These are phyloP conservation scores for Nannizziopsis barbatae DNA, from an alignment of 2,329 filamentous ascomycete genomes.

Conservation along the genomic window DNA sequence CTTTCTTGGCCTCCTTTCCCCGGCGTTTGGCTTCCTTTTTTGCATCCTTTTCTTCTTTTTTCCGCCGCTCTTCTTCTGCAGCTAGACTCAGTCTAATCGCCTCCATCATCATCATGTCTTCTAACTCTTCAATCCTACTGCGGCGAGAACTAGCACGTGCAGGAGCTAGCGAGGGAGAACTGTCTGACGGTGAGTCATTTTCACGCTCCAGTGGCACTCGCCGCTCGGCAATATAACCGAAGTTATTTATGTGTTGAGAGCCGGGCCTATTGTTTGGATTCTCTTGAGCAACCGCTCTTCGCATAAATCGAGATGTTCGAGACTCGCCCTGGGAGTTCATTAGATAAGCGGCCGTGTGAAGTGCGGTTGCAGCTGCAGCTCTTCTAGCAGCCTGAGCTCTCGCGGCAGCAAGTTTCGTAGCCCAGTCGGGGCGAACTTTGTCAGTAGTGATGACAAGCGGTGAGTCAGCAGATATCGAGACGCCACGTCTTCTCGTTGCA, in stretches of 20 bases:
- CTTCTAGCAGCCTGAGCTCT: slow-evolving; percentile 73
- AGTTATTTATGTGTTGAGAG: slow-evolving; percentile 35
- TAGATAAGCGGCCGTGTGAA: slow-evolving; percentile 90
- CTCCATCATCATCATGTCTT: slow-evolving; percentile 98
- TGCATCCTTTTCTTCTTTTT: slow-evolving; percentile 68
- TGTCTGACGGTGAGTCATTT: slow-evolving; percentile 23
- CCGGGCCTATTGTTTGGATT: slow-evolving; percentile 26
- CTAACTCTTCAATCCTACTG: slow-evolving; percentile 69
- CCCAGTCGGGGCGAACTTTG: slow-evolving; percentile 85
- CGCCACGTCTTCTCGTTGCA: slow-evolving; percentile 46
- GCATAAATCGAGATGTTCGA: slow-evolving; percentile 43
- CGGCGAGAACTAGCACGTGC: slow-evolving; percentile 45
- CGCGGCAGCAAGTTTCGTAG: slow-evolving; percentile 73
- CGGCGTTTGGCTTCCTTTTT: slow-evolving; percentile 74
- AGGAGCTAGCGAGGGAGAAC: slow-evolving; percentile 26
- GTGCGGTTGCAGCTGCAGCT: slow-evolving; percentile 81
- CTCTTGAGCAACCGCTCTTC: slow-evolving; percentile 30
- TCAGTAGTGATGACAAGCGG: slow-evolving; percentile 87
- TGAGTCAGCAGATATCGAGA: slow-evolving; percentile 67
- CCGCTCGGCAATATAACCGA: slow-evolving; percentile 39
- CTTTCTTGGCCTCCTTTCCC: slow-evolving; percentile 74
- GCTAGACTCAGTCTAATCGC: slow-evolving; percentile 85
- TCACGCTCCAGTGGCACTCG: slow-evolving; percentile 26
- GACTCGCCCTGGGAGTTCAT: slow-evolving; percentile 50
- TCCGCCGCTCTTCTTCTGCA: slow-evolving; percentile 83